phyloP scores from a whole-genome alignment of 495 filamentous ascomycete species.

The Neurospora hispaniola region DNA sequence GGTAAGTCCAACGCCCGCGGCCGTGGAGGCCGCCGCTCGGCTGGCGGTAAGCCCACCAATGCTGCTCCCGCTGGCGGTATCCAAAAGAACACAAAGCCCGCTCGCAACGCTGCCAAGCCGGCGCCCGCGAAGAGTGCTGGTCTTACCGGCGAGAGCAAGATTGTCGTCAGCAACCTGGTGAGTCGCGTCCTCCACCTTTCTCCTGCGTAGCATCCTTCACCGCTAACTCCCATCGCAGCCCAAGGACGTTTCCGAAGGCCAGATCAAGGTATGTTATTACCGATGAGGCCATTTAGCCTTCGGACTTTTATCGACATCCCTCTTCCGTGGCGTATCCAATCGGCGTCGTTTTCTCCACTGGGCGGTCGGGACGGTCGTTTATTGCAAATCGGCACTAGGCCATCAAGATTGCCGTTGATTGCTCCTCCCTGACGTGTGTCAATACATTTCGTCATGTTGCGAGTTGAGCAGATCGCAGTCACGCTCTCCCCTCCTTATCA shows the following conservation, averaged over 20 bases:
- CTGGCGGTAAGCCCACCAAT: slow-evolving; percentile 39
- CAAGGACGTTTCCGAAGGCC: slow-evolving; percentile 82
- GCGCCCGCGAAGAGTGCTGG: slow-evolving; percentile 48
- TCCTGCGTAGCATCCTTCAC: not conserved
- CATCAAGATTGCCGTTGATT: slow-evolving; percentile 20
- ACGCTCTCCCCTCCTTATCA: slow-evolving; percentile 27
- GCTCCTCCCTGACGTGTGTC: slow-evolving; percentile 28
- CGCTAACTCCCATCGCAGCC: slow-evolving; percentile 57
- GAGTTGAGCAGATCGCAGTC: slow-evolving; percentile 41
- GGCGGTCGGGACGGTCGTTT: slow-evolving; percentile 15
- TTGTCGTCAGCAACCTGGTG: slow-evolving; percentile 96
- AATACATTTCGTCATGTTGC: slow-evolving; percentile 17
- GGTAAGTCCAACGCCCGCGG: slow-evolving; percentile 32
- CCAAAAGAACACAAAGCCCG: slow-evolving; percentile 61
- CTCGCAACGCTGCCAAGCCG: slow-evolving; percentile 51
- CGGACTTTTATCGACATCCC: slow-evolving; percentile 43
- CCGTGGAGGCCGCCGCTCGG: slow-evolving; percentile 40
- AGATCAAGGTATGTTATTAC: slow-evolving; percentile 99
- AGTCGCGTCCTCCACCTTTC: slow-evolving; percentile 26
- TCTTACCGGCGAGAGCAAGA: slow-evolving; percentile 70
- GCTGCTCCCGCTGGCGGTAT: slow-evolving; percentile 74
- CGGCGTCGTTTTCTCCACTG: slow-evolving; percentile 31
- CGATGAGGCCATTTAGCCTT: slow-evolving; percentile 40
- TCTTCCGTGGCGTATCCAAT: slow-evolving; percentile 33
- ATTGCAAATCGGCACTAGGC: slow-evolving; percentile 13